Base-by-base conservation (phyloP, 352 stramenopile species). In the Globisporangium paroecandrum region DNA sequence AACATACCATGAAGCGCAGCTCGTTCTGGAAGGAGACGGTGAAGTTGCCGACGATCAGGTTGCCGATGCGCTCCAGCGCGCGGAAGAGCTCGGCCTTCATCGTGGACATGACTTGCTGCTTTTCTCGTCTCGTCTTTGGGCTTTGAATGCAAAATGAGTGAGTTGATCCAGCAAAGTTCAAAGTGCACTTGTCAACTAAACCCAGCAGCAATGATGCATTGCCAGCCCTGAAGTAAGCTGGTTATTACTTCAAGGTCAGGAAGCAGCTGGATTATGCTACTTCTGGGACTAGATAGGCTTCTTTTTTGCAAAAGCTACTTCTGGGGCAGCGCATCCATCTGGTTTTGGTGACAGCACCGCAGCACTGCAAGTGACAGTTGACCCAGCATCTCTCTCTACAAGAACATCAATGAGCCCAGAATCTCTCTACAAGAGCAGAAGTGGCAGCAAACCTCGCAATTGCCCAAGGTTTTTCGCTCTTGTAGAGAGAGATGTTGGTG, bases 11-110 rank as follows among this genome's bases (percentile, higher is more conserved):
- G 64, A 95, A 92, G 63, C 87, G 87, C 56, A 95, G 73, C 61
- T 95, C 87, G 63, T 95, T 95, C 73, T 95, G 83, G 69, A 95
- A 89, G 12, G 87, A 92, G 34, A 82, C 83, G 0, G 79, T 83
- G 66, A 95, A 95, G 79, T 92, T 93, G 53, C 80, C 83, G 24
- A 95, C 87, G 53, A 95, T 64, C 61, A 95, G 75, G 64, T 91
- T 76, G 41, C 84, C 86, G 43, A 95, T 76, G 62, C 76, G 73
- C 70, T 91, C 80, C 13, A 93, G 63, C 57, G 69, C 82, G 34
- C 77, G 78, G 68, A 82, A 69, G 70, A 91, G 49, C 71, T 83
- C 82, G 1, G 77, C 65, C 79, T 91, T 91, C 83, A 93, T 93
- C 27, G 18, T 62, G 38, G 18, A 65, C 7, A 34, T 68, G 34